A percentile compares a stretch with the other conserved stretches of the same genome.
phyloP scores from a whole-genome alignment of 73 alveolate species.

The Paramecium tetraurelia region DNA sequence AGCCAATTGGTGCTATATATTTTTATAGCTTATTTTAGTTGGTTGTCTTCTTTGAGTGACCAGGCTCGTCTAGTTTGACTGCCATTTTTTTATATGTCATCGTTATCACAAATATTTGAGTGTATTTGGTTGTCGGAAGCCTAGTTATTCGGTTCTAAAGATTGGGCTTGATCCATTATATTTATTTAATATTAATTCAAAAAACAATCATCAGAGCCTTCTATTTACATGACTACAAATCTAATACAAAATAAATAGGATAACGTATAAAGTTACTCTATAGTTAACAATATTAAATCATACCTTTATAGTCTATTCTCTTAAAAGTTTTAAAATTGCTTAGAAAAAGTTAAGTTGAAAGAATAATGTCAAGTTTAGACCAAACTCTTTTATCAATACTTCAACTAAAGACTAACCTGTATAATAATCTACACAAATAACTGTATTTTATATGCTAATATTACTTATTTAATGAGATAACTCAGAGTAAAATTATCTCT shows the following conservation, averaged over 20 bases:
- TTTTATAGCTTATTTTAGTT: not conserved
- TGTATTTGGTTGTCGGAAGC: not conserved
- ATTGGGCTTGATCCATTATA: not conserved
- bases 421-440: not conserved
- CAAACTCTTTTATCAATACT: not conserved
- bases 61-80: not conserved
- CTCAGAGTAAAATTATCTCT: not conserved
- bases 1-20: slow-evolving; percentile 12
- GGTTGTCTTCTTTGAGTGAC: not conserved
- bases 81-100: not conserved
- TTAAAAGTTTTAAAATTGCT: not conserved
- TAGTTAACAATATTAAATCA: not conserved
- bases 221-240: not conserved
- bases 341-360: not conserved
- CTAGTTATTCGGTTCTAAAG: not conserved
- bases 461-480: not conserved
- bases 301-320: not conserved
- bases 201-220: not conserved
- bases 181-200: not conserved
- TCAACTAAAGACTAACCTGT: not conserved
- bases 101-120: not conserved
- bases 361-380: not conserved
- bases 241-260: not conserved
- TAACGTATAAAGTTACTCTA: not conserved
- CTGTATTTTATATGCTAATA: not conserved